Conservation (phyloP, 352 stramenopile genomes). For the Phytopythium delawarense region DNA sequence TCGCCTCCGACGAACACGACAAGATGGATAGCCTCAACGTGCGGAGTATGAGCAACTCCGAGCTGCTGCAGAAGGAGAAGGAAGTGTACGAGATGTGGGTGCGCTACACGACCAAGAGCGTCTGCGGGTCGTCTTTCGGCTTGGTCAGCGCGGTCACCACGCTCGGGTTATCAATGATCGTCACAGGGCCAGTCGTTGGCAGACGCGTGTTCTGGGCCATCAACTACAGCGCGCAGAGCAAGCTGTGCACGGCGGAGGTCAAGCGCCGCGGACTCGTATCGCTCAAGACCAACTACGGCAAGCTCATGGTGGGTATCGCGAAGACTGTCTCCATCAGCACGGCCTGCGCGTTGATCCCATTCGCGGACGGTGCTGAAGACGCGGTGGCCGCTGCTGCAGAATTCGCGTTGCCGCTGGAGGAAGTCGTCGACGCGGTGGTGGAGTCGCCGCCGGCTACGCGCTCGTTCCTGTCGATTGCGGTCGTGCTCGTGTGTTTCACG, state of each 20-base stretch:
- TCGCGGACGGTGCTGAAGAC: too few relatives aligned
- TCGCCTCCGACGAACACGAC: background rate
- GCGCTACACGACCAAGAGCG: constrained; percentile 4
- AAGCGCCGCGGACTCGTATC: background rate
- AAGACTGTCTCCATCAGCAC: background rate
- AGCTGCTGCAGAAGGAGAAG: constrained; percentile 3
- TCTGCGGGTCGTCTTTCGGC: background rate
- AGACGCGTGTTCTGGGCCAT: background rate
- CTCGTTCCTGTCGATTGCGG: too few relatives aligned
- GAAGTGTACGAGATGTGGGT: background rate
- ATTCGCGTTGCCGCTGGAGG: too few relatives aligned
- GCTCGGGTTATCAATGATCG: background rate
- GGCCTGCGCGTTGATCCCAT: background rate
- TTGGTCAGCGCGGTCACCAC: background rate
- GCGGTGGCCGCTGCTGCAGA: too few relatives aligned
- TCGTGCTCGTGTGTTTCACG: too few relatives aligned
- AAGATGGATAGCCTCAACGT: background rate
- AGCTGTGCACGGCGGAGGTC: background rate
- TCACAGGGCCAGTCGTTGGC: background rate
- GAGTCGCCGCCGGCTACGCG: too few relatives aligned
- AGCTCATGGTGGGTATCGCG: background rate
- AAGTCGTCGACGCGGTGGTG: too few relatives aligned
- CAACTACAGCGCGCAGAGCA: background rate
- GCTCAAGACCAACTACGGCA: background rate
- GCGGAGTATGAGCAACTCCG: background rate